Evolutionary conservation across 2,329 filamentous ascomycete genomes (phyloP), one percentile per base, ranked within the genome.

Genomic region (Neopestalotiopsis sp.): DNA sequence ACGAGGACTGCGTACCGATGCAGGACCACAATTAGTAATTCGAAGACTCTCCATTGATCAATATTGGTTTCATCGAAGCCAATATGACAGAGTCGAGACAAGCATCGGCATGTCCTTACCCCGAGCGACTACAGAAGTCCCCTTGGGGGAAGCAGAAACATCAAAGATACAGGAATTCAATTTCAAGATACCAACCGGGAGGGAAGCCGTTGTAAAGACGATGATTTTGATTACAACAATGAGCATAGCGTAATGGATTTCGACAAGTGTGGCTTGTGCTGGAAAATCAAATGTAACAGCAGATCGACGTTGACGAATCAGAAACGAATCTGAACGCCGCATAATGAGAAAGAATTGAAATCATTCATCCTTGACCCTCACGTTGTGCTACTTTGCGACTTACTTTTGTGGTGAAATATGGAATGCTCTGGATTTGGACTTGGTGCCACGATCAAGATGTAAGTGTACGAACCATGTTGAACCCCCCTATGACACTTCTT

Each of bases 171-270:
- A 52, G n/a, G 45, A 52, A 52, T 17, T 52, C 45, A 24, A 52
- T 52, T 49, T 52, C 45, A 52, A 52, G 45, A 52, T 52, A 52
- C 45, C 45, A 52, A 52, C n/a, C 17, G 45, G 45, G 17, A 28
- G 24, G 45, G 45, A n/a, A 52, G 20, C 45, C 45, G 45, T 52
- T 24, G 45, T 52, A 9, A 52, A 52, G 45, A 7, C 20, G 17
- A 52, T 24, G 45, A 20, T 52, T 52, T 52, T 52, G 45, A 52
- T 52, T 52, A 52, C 45, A 52, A 52, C 5, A 52, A 52, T n/a
- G 45, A 52, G 45, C 45, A 52, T 52, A 52, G 45, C 45, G 45
- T 52, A 52, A 52, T 52, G 45, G 45, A 52, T 52, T 52, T 52
- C 45, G 20, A 52, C 45, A 52, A 52, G 17, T 52, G 45, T 52